Evolutionary conservation across 2,329 filamentous ascomycete genomes (phyloP), one percentile per base, ranked within the genome.

Genomic region (Pyrenophora graminea): DNA sequence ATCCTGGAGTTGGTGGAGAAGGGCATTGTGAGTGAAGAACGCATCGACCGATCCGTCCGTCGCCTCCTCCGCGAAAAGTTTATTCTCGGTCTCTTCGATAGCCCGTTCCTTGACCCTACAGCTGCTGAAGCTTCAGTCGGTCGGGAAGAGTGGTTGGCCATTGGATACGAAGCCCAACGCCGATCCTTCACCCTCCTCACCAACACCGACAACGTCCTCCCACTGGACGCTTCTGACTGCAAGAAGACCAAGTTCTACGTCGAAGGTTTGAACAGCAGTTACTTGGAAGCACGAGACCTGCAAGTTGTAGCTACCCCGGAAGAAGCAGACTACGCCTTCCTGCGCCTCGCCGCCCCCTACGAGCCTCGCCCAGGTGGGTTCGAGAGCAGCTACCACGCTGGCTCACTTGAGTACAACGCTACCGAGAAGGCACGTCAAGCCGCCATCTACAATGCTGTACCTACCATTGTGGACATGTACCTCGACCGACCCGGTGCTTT

Each of bases 21-120:
- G 39, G 76, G 73, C 21, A 61, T 67, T n/a, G 60, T 78, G 10
- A 56, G 72, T 6, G 78, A 81, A 46, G 61, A 63, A 0, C 77
- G 79, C 10, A 63, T 82, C 3, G 75, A 82, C 44, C 45, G 66
- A 6, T 81, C 79, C 0, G 74, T 82, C 2, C 70, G 75, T 2
- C 76, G 75, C 1, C 64, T 82, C 0, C 68, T 82, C 3, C 68
- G 64, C 25, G 80, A 82, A 53, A 82, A 82, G 61, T 82, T 82
- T 56, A 44, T 73, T 3, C 72, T 82, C 0, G 80, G 80, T 3
- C 74, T 82, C 6, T 82, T 82, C 42, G 79, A 82, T 10, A 74
- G 78, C 40, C 79, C 77, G 0, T 82, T 79, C 37, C 76, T 82
- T 4, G 77, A 82, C 49, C 68, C 71, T 1, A 75, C 76, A 1